These are phyloP conservation scores for Flaveria trinervia DNA, from an alignment of 129 eudicot genomes.

Conservation along the genomic window DNA sequence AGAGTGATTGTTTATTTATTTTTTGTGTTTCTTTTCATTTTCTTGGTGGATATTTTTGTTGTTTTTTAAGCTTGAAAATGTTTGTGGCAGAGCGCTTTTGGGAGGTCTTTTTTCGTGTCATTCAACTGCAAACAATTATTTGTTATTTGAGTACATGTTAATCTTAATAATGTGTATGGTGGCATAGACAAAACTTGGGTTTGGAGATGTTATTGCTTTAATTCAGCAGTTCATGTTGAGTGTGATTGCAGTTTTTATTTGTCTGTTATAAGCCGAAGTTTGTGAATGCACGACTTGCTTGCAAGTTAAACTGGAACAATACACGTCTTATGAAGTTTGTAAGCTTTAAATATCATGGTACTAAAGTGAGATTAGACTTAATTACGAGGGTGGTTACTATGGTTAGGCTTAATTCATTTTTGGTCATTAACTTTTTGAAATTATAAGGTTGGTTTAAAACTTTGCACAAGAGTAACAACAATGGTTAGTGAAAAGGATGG, in stretches of 20 bases:
- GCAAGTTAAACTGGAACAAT: too few relatives aligned
- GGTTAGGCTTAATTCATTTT: too few relatives aligned
- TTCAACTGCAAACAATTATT: not conserved
- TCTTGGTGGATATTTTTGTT: conserved; percentile 13
- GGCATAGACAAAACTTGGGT: not conserved
- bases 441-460: too few relatives aligned
- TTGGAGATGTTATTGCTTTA: too few relatives aligned
- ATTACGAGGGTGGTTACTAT: too few relatives aligned
- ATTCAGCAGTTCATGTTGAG: not conserved
- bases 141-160: conserved; percentile 7
- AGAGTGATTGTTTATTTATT: not conserved
- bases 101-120: not conserved
- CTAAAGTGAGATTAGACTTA: too few relatives aligned
- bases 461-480: too few relatives aligned
- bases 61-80: not conserved
- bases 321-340: too few relatives aligned
- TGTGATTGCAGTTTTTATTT: not conserved
- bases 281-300: too few relatives aligned
- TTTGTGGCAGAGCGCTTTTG: not conserved
- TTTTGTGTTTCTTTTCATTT: not conserved
- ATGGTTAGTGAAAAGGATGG: too few relatives aligned
- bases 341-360: too few relatives aligned
- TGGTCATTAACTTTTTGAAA: too few relatives aligned
- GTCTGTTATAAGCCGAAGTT: not conserved
- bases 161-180: conserved; percentile 2